Evolutionary conservation across 1,139 yeast genomes (phyloP).

Genomic region (Candida neerlandica): DNA sequence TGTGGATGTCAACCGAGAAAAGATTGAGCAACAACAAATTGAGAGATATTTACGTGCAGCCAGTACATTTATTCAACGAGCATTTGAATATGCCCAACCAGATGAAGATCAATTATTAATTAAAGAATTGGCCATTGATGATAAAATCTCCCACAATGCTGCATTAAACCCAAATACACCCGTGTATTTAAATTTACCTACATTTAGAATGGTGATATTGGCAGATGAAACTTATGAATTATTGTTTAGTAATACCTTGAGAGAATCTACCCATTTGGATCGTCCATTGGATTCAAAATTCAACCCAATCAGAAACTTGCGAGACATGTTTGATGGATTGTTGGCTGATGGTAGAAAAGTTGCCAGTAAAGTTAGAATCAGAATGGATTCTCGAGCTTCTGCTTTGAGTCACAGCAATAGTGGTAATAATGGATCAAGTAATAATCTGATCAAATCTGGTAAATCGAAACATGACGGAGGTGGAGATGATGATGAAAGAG

Average conservation of each 20-base stretch:
- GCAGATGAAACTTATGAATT: slow-evolving; percentile 94
- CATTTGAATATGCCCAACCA: slow-evolving; percentile 89
- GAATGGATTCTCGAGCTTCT: slow-evolving; percentile 73
- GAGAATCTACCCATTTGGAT: slow-evolving; percentile 67
- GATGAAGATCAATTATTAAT: slow-evolving; percentile 48
- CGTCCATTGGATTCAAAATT: slow-evolving; percentile 51
- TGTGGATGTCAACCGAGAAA: slow-evolving; percentile 61
- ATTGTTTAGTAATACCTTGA: slow-evolving; percentile 70
- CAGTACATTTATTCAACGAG: slow-evolving; percentile 80
- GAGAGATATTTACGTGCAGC: slow-evolving; percentile 87
- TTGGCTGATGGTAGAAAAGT: slow-evolving; percentile 91
- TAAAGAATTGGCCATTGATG: slow-evolving; percentile 42
- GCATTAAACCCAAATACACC: slow-evolving; percentile 84
- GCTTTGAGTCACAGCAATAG: slow-evolving; percentile 19
- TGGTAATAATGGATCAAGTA: slow-evolving; percentile 20
- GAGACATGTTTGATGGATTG: slow-evolving; percentile 89
- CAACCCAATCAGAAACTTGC: slow-evolving; percentile 58
- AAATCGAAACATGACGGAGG: slow-evolving; percentile 19
- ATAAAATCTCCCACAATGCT: slow-evolving; percentile 56
- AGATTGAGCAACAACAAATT: slow-evolving; percentile 68
- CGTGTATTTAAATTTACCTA: slow-evolving; percentile 74
- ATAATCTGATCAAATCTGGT: slow-evolving; percentile 29
- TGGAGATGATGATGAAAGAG: slow-evolving; percentile 49
- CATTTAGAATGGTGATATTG: slow-evolving; percentile 90
- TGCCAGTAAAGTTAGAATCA: slow-evolving; percentile 81